Evolutionary conservation across 139 green algal species (phyloP), one percentile per base, ranked within the genome.

Genomic region (Limnomonas spitsbergensis): DNA sequence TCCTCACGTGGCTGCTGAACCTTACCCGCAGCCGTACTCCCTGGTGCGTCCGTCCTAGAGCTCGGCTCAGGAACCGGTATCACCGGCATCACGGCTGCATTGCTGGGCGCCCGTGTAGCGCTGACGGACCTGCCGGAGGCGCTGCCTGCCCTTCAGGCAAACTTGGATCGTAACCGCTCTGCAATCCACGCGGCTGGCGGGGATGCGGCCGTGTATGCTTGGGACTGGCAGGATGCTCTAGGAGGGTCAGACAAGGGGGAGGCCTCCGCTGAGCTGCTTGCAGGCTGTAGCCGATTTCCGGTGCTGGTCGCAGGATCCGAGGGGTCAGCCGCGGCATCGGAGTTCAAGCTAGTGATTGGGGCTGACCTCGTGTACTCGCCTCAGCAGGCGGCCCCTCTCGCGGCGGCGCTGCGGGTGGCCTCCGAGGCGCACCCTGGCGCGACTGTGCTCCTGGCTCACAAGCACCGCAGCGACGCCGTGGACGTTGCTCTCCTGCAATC

Each of bases 51-150:
- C 3, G 69, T 76, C 4, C 9, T 76, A 35, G 69, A 76, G 26
- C 69, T 76, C 27, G 69, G 69, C 34, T 76, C 69, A 29, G 69
- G 69, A n/a, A 76, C 69, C 6, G 69, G 69, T 24, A 76, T 76
- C 69, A 9, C 27, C 4, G 69, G 69, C 69, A 29, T 76, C 24
- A 53, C 69, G 34, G 69, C 69, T 27, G 69, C 69, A 6, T 6
- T 31, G 20, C 69, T 76, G 9, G 69, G 69, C 14, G 69, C 35
- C 35, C 69, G 53, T 35, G 69, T 76, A 7, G 4, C 6, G 9
- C 69, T 76, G 4, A 76, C 69, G 24, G 69, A 76, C 27, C 37
- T 76, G 14, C 69, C 69, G 14, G 69, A 76, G 7, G 69, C 37
- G 7, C 34, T 76, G 4, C 69, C 69, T 52, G 9, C 31, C 37